Conservation (phyloP, 2,329 filamentous ascomycete species). For the Fusarium pseudograminearum region DNA sequence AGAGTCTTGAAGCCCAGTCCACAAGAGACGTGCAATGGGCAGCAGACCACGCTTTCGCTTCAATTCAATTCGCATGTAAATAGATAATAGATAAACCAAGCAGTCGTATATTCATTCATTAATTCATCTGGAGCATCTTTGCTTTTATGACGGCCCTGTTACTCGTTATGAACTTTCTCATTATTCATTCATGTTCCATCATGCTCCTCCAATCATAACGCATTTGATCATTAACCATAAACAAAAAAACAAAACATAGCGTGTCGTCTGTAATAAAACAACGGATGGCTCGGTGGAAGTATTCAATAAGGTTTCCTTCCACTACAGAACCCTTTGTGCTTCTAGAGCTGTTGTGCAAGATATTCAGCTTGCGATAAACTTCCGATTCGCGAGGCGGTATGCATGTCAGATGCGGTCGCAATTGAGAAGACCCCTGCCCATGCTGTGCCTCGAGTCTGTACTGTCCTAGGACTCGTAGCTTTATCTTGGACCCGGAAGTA, state of each 20-base stretch:
- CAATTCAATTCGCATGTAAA: conserved; percentile 11
- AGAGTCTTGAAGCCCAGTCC: conserved; percentile 8
- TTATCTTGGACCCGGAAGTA: neutral
- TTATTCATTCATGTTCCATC: conserved; percentile 24
- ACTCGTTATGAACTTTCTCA: conserved; percentile 1
- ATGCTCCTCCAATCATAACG: conserved; percentile 26
- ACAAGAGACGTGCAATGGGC: conserved; percentile 4
- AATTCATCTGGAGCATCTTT: conserved; percentile 6
- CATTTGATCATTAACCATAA: conserved; percentile 37
- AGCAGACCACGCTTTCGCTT: conserved; percentile 11
- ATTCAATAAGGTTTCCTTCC: neutral
- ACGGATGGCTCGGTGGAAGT: neutral
- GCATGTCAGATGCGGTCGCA: conserved; percentile 24
- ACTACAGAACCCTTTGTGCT: conserved; percentile 5
- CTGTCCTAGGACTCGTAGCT: conserved; percentile 10
- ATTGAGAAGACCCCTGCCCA: conserved; percentile 28
- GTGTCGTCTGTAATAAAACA: neutral
- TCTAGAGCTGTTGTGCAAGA: conserved; percentile 9
- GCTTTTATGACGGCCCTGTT: neutral
- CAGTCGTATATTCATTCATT: conserved; percentile 43
- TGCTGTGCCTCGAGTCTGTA: conserved; percentile 7
- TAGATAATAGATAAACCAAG: conserved; percentile 35
- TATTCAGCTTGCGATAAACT: conserved; percentile 19
- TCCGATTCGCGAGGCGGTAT: conserved; percentile 34
- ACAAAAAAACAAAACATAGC: neutral